These are phyloP conservation scores for Fusarium sp. DNA, from an alignment of 2,329 filamentous ascomycete species.

Conservation along the genomic window DNA sequence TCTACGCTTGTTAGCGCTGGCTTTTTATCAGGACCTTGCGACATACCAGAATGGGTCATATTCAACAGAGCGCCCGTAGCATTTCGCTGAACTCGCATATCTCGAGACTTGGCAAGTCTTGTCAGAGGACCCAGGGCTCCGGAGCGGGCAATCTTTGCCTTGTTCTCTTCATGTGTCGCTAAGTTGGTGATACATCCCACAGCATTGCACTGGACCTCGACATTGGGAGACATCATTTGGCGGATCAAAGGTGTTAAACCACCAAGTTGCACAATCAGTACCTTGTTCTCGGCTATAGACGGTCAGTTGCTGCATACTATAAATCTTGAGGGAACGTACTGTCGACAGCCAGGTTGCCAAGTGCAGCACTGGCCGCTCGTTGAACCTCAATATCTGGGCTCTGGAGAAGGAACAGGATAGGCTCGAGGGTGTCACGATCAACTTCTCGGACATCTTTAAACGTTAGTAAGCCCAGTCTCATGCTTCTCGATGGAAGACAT, in stretches of 20 bases:
- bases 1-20: slow-evolving; percentile 64
- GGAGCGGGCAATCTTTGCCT: slow-evolving; percentile 96
- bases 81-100: slow-evolving; percentile 98
- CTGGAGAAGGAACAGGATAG: slow-evolving; percentile 93
- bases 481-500: slow-evolving; percentile 45
- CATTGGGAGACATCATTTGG: slow-evolving; percentile 98
- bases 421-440: slow-evolving; percentile 92
- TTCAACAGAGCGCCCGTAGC: slow-evolving; percentile 96
- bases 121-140: slow-evolving; percentile 93
- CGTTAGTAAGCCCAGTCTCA: slow-evolving; percentile 21
- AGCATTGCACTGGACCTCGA: slow-evolving; percentile 98
- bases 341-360: slow-evolving; percentile 97
- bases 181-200: slow-evolving; percentile 99
- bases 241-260: slow-evolving; percentile 92
- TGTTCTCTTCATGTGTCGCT: slow-evolving; percentile 98
- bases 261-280: slow-evolving; percentile 91
- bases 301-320: slow-evolving; percentile 53
- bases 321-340: slow-evolving; percentile 67
- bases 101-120: slow-evolving; percentile 92
- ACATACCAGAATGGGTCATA: slow-evolving; percentile 96
- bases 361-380: slow-evolving; percentile 91
- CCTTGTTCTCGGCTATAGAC: slow-evolving; percentile 89
- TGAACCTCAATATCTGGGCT: slow-evolving; percentile 98
- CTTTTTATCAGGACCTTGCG: neutral
- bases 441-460: slow-evolving; percentile 91